Evolutionary conservation across 148 eudicot species (phyloP).

Genomic region (Arbutus unedo): DNA sequence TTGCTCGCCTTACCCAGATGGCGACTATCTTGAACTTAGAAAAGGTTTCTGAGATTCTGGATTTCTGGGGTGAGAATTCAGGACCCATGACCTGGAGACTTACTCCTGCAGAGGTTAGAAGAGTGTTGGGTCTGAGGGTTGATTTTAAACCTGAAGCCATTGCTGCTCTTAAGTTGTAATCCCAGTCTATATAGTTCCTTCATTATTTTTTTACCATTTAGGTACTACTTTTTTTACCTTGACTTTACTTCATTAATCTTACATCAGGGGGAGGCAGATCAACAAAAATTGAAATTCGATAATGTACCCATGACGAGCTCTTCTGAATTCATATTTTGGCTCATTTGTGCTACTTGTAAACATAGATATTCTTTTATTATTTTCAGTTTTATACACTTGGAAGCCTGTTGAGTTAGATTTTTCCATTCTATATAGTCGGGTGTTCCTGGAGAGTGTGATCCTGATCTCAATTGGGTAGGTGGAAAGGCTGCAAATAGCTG

Average conservation of each 20-base stretch:
- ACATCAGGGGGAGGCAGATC: neutral
- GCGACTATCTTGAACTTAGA: constrained; percentile 87
- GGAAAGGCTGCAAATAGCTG: constrained; percentile 5
- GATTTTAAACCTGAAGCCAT: constrained; percentile 94
- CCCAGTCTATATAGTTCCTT: neutral
- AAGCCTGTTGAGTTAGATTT: neutral
- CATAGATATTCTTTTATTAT: neutral
- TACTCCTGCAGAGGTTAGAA: constrained; percentile 91
- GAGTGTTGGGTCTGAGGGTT: constrained; percentile 80
- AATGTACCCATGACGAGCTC: neutral
- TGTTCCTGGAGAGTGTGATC: neutral
- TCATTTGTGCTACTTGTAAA: neutral
- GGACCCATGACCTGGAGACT: constrained; percentile 99
- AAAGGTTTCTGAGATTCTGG: constrained; percentile 92
- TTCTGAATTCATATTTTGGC: neutral
- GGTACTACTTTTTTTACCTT: neutral
- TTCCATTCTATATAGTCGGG: neutral
- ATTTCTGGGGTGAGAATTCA: constrained; percentile 96
- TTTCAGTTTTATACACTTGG: neutral
- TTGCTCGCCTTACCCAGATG: constrained; percentile 93
- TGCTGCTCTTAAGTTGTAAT: constrained; percentile 71
- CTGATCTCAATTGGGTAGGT: constrained; percentile 5
- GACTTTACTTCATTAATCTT: neutral
- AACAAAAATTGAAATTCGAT: neutral
- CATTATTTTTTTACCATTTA: neutral